phyloP scores from a whole-genome alignment of 2,329 filamentous ascomycete species.

The Cadophora sp. region DNA sequence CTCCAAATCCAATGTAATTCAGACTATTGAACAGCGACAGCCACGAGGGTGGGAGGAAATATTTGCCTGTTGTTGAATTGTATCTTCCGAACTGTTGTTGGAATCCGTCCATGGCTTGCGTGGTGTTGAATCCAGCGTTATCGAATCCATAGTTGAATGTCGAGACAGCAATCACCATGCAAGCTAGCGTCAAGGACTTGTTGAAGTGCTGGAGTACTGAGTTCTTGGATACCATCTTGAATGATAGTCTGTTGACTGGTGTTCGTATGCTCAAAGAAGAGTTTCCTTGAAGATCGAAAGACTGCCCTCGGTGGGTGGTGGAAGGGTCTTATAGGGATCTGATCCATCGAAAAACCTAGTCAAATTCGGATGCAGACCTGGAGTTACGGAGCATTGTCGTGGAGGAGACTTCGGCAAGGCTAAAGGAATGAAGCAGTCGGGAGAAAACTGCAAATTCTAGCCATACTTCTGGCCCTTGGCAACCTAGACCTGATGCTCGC shows the following conservation, averaged over 20 bases:
- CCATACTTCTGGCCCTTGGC: not conserved
- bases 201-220: conserved; percentile 6
- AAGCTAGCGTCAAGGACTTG: conserved; percentile 6
- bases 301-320: not conserved
- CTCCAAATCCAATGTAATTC: conserved; percentile 5
- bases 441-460: not conserved
- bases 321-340: not conserved
- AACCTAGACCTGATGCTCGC: not conserved
- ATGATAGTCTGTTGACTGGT: not conserved
- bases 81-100: conserved; percentile 3
- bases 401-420: not conserved
- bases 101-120: conserved; percentile 3
- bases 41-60: conserved; percentile 2
- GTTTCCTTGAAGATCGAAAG: not conserved
- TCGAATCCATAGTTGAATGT: conserved; percentile 10
- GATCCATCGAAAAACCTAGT: not conserved
- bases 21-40: conserved; percentile 5
- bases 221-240: conserved; percentile 7
- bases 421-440: not conserved
- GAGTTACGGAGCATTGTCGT: not conserved
- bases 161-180: conserved; percentile 8
- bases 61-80: conserved; percentile 4
- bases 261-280: not conserved
- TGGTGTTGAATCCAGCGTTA: conserved; percentile 7
- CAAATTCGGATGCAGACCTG: conserved; percentile 3